Percentiles rank a stretch among this genome's conserved stretches.
phyloP scores from a whole-genome alignment of 2,329 filamentous ascomycete genomes.

The Chaetomium olivaceum region DNA sequence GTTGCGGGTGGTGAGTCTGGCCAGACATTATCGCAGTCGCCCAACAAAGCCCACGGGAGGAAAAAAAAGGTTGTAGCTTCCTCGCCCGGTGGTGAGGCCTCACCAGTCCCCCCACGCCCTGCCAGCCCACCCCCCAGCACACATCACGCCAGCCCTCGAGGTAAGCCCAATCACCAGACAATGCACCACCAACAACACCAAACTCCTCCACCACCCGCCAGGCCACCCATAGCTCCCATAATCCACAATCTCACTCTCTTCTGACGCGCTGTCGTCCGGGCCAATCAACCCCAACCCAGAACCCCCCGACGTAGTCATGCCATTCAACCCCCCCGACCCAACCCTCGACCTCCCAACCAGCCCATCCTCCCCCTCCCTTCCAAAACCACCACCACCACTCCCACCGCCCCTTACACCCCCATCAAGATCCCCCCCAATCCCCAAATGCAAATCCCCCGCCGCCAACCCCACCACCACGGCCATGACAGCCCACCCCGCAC shows the following conservation, averaged over 20 bases:
- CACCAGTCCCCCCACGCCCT: constrained; percentile 25
- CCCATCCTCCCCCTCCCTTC: neutral
- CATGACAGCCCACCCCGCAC: constrained; percentile 13
- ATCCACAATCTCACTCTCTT: neutral
- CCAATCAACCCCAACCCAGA: neutral
- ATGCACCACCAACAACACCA: constrained; percentile 40
- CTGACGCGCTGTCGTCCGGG: neutral
- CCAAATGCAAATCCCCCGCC: constrained; percentile 15
- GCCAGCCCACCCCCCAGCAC: constrained; percentile 30
- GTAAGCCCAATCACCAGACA: constrained; percentile 39
- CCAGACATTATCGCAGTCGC: neutral
- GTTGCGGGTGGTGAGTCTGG: neutral
- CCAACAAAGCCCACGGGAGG: neutral
- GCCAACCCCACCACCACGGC: constrained; percentile 18
- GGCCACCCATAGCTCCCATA: constrained; percentile 34
- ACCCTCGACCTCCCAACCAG: neutral
- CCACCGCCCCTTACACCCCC: no score
- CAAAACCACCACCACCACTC: neutral
- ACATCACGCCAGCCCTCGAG: constrained; percentile 38
- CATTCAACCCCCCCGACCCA: neutral
- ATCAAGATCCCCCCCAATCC: neutral
- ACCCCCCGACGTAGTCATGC: neutral
- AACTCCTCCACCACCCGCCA: constrained; percentile 38
- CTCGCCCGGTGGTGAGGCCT: neutral
- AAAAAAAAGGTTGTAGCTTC: neutral